phyloP scores from a whole-genome alignment of 164 flowering plant genomes.

The Sedum album region DNA sequence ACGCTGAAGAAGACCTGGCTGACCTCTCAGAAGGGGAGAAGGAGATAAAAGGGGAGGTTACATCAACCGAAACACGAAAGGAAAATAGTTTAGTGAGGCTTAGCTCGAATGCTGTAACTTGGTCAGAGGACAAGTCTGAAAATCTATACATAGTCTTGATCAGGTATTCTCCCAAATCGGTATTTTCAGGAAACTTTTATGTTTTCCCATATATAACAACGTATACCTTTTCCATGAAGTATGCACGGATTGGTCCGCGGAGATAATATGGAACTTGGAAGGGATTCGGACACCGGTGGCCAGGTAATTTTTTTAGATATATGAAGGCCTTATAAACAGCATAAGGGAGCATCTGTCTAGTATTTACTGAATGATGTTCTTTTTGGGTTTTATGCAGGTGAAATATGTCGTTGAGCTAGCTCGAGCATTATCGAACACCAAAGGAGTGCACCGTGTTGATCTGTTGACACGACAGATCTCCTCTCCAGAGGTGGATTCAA shows the following conservation, averaged over 20 bases:
- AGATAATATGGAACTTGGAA: conserved; percentile 86
- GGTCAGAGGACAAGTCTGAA: conserved; percentile 43
- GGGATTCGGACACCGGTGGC: conserved; percentile 92
- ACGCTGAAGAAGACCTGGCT: conserved; percentile 63
- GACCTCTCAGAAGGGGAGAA: conserved; percentile 82
- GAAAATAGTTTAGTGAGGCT: conserved; percentile 26
- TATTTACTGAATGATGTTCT: too few relatives aligned
- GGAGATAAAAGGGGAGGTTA: conserved; percentile 44
- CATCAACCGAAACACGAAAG: conserved; percentile 18
- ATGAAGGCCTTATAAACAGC: too few relatives aligned
- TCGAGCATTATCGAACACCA: conserved; percentile 53
- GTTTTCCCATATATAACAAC: not conserved
- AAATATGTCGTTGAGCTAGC: conserved; percentile 87
- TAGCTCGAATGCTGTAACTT: conserved; percentile 44
- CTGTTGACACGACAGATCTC: conserved; percentile 65
- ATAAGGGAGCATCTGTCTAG: too few relatives aligned
- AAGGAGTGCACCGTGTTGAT: conserved; percentile 66
- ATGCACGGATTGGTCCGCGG: conserved; percentile 86
- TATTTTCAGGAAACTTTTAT: not conserved
- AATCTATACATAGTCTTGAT: conserved; percentile 61
- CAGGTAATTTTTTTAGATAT: conserved; percentile 33
- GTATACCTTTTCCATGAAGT: conserved; percentile 22
- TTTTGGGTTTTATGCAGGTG: too few relatives aligned
- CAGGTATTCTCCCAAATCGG: conserved; percentile 30
- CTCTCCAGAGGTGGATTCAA: conserved; percentile 57